Conservation (phyloP, 345 rosid species). For the Corchorus capsularis region DNA sequence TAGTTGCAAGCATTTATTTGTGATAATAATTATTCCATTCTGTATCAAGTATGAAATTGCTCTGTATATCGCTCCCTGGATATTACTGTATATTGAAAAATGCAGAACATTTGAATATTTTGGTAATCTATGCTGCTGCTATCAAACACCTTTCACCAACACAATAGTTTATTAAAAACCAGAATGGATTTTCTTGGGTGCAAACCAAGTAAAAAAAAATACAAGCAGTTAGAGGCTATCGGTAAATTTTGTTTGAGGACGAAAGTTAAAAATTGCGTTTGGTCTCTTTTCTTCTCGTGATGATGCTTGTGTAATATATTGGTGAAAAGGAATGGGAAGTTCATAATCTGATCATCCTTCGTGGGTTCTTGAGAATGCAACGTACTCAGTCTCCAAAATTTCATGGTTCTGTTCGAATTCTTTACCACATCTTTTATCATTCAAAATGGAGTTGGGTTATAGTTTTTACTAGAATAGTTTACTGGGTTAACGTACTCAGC, state of each 20-base stretch:
- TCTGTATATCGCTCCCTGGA: background rate
- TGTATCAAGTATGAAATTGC: background rate
- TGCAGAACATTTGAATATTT: background rate
- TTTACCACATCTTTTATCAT: background rate
- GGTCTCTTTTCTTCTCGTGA: background rate
- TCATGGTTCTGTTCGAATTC: background rate
- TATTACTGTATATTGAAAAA: background rate
- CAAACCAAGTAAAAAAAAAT: background rate
- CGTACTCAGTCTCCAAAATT: background rate
- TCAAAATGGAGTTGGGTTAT: background rate
- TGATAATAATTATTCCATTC: background rate
- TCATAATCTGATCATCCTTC: background rate
- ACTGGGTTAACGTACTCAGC: no score
- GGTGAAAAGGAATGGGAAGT: background rate
- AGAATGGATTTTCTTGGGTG: background rate
- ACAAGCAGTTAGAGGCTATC: background rate
- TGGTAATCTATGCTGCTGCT: background rate
- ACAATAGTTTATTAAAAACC: background rate
- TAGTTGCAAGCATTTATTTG: slow-evolving; percentile 4
- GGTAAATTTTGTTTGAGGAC: background rate
- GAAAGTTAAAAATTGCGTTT: background rate
- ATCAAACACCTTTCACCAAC: background rate
- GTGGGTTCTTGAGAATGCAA: slow-evolving; percentile 1
- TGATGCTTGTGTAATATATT: slow-evolving; percentile 1
- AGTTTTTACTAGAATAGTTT: no score